Base-by-base conservation (phyloP, 352 stramenopile species). In the Aphanomyces cochlioides region DNA sequence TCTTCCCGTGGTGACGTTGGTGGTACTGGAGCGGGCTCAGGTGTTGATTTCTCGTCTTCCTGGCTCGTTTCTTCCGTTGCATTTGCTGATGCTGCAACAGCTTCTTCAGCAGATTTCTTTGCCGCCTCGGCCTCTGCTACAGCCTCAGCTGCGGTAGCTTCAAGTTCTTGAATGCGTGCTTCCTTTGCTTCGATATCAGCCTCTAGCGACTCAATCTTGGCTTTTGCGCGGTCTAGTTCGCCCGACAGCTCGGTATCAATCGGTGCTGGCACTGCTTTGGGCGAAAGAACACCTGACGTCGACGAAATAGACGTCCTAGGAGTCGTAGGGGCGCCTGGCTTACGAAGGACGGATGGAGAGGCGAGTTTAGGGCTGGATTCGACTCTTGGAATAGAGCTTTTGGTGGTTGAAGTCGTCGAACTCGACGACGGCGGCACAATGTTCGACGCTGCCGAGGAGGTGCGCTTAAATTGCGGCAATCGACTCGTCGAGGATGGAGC, bases 401-500 rank as follows among this genome's bases (percentile, higher is more conserved):
- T 28, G 28, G 28, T 28, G 28, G 28, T 28, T 28, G 28, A 28
- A 28, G 28, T 28, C 28, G 28, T 28, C 47, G 10, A 19, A 19
- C 28, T 13, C 19, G 54, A 43, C 17, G 54, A 61, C 19, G 54
- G 54, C 5, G 54, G 15, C 12, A 39, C 10, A 28, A 61, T 45
- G 3, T 61, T 61, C 15, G 50, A 56, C 39, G 66, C 40, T 40
- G 66, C 64, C 7, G 36, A 21, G 4, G 47, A 48, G 28, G 58
- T 70, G 5, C 60, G 47, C 3, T 48, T 45, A 45, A 70, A 61
- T 45, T 70, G 64, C 64, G 37, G 47, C 36, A 70, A 54, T 5
- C 64, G 64, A 40, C 66, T 72, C 34, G 54, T 66, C 21, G 48
- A 15, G 15, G 66, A 48, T 15, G 66, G 60, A 19, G 66, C 17